phyloP scores from a whole-genome alignment of 2,329 filamentous ascomycete genomes.

The Colletotrichum incanum region DNA sequence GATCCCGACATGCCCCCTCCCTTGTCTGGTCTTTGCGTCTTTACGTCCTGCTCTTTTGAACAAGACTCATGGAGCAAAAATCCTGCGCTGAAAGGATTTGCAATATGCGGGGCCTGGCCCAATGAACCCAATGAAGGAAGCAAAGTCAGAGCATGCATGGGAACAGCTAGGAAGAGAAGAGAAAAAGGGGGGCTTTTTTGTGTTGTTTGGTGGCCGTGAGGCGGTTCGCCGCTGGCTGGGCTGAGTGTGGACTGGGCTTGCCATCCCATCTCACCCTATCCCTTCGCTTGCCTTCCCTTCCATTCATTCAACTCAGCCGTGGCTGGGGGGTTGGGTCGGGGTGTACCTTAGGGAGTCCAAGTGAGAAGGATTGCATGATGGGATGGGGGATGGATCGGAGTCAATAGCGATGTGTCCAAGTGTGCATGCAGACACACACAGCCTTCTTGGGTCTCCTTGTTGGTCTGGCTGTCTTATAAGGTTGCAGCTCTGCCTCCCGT shows the following conservation, averaged over 20 bases:
- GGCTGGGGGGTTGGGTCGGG: conserved; percentile 22
- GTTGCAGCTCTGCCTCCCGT: conserved; percentile 32
- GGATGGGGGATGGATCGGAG: conserved; percentile 17
- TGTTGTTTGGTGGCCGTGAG: conserved; percentile 12
- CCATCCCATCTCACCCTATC: conserved; percentile 21
- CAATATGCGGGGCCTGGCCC: conserved; percentile 10
- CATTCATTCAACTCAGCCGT: conserved; percentile 35
- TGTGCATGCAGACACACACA: conserved; percentile 3
- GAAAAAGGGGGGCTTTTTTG: conserved; percentile 8
- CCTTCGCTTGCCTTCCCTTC: conserved; percentile 13
- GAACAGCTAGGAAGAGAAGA: neutral
- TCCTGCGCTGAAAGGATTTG: conserved; percentile 14
- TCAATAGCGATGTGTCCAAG: conserved; percentile 5
- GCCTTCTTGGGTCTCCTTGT: conserved; percentile 1
- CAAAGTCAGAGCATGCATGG: conserved; percentile 8
- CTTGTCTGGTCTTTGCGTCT: conserved; percentile 12
- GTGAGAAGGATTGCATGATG: conserved; percentile 17
- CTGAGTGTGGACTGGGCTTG: conserved; percentile 20
- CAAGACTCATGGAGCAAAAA: neutral
- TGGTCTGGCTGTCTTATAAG: conserved; percentile 35
- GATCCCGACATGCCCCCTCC: conserved; percentile 10
- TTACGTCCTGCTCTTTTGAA: conserved; percentile 19
- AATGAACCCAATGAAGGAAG: neutral
- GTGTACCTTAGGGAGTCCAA: neutral
- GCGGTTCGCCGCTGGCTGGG: conserved; percentile 4